Evolutionary conservation across 2,329 filamentous ascomycete species (phyloP).

Genomic region (Lachnellula cervina): DNA sequence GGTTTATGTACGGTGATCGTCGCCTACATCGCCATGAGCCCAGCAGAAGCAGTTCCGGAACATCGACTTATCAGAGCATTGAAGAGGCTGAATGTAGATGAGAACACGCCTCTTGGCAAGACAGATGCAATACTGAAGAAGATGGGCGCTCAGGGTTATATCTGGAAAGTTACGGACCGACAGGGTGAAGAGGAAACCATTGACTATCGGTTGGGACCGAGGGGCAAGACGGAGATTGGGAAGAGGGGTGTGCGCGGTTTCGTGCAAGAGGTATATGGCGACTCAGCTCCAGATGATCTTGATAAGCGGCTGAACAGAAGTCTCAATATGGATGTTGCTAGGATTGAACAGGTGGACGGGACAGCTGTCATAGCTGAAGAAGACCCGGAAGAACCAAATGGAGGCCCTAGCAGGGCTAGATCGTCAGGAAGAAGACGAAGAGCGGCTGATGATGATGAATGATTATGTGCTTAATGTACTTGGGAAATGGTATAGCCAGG

Average conservation of each 20-base stretch:
- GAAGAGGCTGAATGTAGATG: slow-evolving; percentile 67
- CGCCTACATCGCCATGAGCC: slow-evolving; percentile 66
- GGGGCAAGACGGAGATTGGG: slow-evolving; percentile 81
- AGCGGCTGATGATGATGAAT: slow-evolving; percentile 12
- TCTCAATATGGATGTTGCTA: slow-evolving; percentile 45
- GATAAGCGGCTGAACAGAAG: slow-evolving; percentile 58
- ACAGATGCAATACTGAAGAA: slow-evolving; percentile 70
- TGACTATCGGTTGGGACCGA: slow-evolving; percentile 78
- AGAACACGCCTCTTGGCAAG: slow-evolving; percentile 66
- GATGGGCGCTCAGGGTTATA: slow-evolving; percentile 78
- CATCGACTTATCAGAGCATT: slow-evolving; percentile 74
- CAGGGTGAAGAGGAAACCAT: slow-evolving; percentile 68
- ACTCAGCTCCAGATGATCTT: slow-evolving; percentile 45
- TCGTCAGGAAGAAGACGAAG: slow-evolving; percentile 12
- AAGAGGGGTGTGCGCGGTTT: slow-evolving; percentile 69
- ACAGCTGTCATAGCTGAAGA: slow-evolving; percentile 19
- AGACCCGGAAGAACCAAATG: neutral
- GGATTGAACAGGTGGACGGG: slow-evolving; percentile 13
- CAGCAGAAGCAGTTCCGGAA: slow-evolving; percentile 67
- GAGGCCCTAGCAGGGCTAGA: neutral
- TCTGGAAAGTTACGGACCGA: slow-evolving; percentile 70
- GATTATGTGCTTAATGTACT: neutral
- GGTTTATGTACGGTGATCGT: slow-evolving; percentile 79
- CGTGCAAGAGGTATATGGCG: slow-evolving; percentile 56
- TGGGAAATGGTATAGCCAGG: neutral